These are phyloP conservation scores for Piloderma croceum DNA, from an alignment of 768 basidiomycete species.

Conservation along the genomic window DNA sequence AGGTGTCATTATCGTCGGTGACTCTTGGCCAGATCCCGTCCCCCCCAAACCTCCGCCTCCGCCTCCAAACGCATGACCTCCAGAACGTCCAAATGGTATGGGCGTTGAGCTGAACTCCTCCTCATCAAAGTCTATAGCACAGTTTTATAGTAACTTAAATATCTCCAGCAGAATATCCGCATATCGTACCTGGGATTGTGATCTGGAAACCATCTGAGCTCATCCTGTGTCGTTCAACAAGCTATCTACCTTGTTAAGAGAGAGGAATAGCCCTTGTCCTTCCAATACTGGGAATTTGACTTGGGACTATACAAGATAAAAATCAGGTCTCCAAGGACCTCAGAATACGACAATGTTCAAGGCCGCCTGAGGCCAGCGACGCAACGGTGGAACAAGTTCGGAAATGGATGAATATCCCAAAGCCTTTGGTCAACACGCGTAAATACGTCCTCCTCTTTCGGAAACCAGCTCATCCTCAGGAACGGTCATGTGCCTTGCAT, in stretches of 20 bases:
- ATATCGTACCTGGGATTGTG: conserved; percentile 54
- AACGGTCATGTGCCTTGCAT: too few species aligned
- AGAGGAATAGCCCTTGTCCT: too few species aligned
- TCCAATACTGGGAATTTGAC: too few species aligned
- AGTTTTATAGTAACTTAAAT: not conserved
- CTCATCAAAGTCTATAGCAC: conserved; percentile 65
- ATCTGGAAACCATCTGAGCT: conserved; percentile 42
- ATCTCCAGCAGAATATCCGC: not conserved
- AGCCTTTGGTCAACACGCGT: too few species aligned
- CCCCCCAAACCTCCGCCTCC: conserved; percentile 29
- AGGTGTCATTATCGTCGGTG: conserved; percentile 57
- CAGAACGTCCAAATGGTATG: conserved; percentile 65
- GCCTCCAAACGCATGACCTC: conserved; percentile 38
- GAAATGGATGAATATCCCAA: too few species aligned
- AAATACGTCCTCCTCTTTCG: too few species aligned
- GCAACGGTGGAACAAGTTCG: too few species aligned
- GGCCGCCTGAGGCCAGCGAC: too few species aligned
- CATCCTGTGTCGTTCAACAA: conserved; percentile 8
- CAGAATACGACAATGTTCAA: too few species aligned
- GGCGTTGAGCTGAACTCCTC: conserved; percentile 60
- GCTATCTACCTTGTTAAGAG: not conserved
- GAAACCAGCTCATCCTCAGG: too few species aligned
- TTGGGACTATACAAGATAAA: not conserved
- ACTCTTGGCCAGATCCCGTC: conserved; percentile 50
- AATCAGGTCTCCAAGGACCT: not conserved